These are phyloP conservation scores for Salix udensis DNA, from an alignment of 345 rosid genomes.

Conservation along the genomic window DNA sequence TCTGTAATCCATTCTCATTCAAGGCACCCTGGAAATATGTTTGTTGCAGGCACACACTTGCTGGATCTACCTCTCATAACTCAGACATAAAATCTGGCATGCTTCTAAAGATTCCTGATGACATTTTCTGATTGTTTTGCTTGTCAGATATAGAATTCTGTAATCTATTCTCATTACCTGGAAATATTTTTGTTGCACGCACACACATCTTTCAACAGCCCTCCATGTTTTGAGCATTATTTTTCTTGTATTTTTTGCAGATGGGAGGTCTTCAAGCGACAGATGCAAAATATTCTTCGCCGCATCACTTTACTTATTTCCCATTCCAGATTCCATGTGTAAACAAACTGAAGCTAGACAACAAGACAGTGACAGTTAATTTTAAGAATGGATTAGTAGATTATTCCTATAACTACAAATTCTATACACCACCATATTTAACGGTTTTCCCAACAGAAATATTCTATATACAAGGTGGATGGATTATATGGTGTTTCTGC, in stretches of 20 bases:
- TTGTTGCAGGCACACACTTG: no score
- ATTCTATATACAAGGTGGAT: no score
- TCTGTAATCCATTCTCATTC: no score
- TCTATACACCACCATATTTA: background rate
- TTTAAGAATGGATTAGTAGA: background rate
- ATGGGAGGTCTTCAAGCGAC: slow-evolving; percentile 78
- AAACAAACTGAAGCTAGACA: slow-evolving; percentile 40
- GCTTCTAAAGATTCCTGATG: no score
- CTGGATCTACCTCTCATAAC: no score
- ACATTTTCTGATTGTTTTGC: no score
- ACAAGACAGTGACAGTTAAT: slow-evolving; percentile 11
- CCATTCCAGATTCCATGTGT: slow-evolving; percentile 97
- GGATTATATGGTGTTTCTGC: no score
- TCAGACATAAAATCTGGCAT: no score
- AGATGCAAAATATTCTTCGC: slow-evolving; percentile 73
- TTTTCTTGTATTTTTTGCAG: slow-evolving; percentile 30
- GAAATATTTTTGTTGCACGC: background rate
- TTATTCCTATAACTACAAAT: background rate
- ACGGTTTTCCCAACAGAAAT: no score
- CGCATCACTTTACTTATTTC: slow-evolving; percentile 76
- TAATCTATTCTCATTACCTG: no score
- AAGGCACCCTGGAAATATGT: no score
- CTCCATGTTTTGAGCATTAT: background rate
- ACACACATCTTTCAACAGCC: background rate
- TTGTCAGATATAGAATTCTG: no score